phyloP scores from a whole-genome alignment of 768 basidiomycete genomes.

The Termitomyces eurrhizus region DNA sequence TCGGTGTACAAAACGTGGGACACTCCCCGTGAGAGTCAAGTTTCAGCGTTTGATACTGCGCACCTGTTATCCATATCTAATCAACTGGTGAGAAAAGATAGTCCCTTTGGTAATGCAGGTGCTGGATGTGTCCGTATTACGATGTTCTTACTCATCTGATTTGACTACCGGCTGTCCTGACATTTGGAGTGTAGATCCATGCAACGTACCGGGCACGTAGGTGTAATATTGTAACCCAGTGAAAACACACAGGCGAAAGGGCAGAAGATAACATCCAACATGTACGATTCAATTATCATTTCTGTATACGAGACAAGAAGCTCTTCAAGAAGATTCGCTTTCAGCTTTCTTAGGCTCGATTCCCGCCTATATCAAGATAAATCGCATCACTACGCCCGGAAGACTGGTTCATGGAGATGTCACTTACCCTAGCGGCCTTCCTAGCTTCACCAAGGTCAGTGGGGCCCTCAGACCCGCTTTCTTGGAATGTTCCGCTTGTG shows the following conservation, averaged over 20 bases:
- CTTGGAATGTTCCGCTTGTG: conserved; percentile 16
- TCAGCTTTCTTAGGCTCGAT: conserved; percentile 22
- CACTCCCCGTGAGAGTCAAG: background rate
- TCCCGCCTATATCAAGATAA: conserved; percentile 15
- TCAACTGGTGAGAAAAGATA: background rate
- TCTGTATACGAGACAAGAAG: background rate
- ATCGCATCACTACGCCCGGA: background rate
- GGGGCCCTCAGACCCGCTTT: conserved; percentile 20
- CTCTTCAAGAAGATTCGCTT: conserved; percentile 7
- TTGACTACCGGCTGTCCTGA: background rate
- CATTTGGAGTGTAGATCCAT: background rate
- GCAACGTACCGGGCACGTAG: background rate
- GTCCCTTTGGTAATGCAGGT: background rate
- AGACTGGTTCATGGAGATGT: background rate
- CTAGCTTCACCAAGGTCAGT: conserved; percentile 21
- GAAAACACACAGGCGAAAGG: background rate
- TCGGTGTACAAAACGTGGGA: background rate
- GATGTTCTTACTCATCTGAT: background rate
- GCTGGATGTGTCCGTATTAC: background rate
- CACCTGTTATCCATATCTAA: background rate
- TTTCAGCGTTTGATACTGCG: background rate
- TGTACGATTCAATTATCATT: background rate
- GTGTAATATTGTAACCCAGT: no score
- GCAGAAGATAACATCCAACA: background rate
- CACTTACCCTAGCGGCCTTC: conserved; percentile 24